Percentiles rank a stretch among this genome's conserved stretches.
Conservation (phyloP, 192 early-diverging fungal species). For the Coemansia sp. region DNA sequence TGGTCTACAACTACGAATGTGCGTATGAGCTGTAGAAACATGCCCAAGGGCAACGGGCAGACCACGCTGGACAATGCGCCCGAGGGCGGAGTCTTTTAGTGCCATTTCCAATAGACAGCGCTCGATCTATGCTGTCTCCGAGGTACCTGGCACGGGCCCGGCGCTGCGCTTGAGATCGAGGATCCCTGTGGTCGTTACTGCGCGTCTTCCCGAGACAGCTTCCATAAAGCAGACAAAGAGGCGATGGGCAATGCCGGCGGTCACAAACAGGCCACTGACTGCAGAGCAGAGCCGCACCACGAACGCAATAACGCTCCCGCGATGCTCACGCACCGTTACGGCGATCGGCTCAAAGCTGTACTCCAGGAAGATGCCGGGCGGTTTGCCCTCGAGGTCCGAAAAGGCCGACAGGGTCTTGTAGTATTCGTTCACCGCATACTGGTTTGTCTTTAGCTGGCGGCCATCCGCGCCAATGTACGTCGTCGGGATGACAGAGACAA, state of each 20-base stretch:
- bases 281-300: conserved; percentile 80
- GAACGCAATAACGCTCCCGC: conserved; percentile 61
- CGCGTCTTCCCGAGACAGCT: neutral
- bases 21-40: too few species aligned
- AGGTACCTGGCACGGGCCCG: neutral
- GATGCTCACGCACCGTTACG: conserved; percentile 65
- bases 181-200: neutral
- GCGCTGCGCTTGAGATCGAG: neutral
- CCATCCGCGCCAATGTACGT: conserved; percentile 59
- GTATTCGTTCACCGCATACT: conserved; percentile 89
- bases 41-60: too few species aligned
- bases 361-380: conserved; percentile 77
- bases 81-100: neutral
- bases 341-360: conserved; percentile 89
- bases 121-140: neutral
- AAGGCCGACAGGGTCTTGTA: conserved; percentile 26
- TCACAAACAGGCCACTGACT: conserved; percentile 74
- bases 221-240: conserved; percentile 5
- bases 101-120: too few species aligned
- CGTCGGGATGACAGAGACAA: conserved; percentile 80
- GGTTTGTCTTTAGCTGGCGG: conserved; percentile 71
- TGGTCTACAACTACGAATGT: too few species aligned
- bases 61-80: neutral
- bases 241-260: conserved; percentile 55
- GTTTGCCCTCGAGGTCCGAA: conserved; percentile 3